Evolutionary conservation across 805 yeast species (phyloP).

Genomic region (Candida suzukii): DNA sequence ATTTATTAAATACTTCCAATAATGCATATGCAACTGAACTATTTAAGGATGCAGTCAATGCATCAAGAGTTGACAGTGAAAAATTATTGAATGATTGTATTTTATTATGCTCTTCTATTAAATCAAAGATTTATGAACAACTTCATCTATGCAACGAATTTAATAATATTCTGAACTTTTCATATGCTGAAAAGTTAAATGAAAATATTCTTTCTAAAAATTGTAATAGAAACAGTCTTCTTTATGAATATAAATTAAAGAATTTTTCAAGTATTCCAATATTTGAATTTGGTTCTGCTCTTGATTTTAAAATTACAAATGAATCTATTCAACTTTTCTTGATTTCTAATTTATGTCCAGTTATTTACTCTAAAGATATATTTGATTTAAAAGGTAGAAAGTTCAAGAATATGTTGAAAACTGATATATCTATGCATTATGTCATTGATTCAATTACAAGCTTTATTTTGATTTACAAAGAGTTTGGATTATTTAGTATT

Average conservation of each 20-base stretch:
- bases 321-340: slow-evolving; percentile 16
- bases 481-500: slow-evolving; percentile 34
- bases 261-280: slow-evolving; percentile 19
- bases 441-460: slow-evolving; percentile 7
- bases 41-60: slow-evolving; percentile 3
- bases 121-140: slow-evolving; percentile 20
- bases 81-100: slow-evolving; percentile 21
- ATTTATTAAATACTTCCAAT: neutral
- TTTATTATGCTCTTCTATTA: slow-evolving; percentile 27
- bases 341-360: slow-evolving; percentile 13
- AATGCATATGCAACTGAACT: neutral
- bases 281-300: slow-evolving; percentile 17
- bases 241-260: slow-evolving; percentile 14
- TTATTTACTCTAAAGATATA: slow-evolving; percentile 4
- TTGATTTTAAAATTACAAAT: slow-evolving; percentile 19
- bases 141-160: slow-evolving; percentile 13
- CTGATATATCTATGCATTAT: slow-evolving; percentile 10
- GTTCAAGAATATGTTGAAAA: slow-evolving; percentile 4
- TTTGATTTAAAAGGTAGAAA: too few relatives aligned
- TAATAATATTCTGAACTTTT: slow-evolving; percentile 12
- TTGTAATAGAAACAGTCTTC: neutral
- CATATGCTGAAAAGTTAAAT: slow-evolving; percentile 4
- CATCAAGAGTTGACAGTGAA: slow-evolving; percentile 6
- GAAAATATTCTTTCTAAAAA: neutral
- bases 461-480: slow-evolving; percentile 19